Base-by-base conservation (phyloP, 2,329 filamentous ascomycete species). In the Fusarium pseudonygamai region DNA sequence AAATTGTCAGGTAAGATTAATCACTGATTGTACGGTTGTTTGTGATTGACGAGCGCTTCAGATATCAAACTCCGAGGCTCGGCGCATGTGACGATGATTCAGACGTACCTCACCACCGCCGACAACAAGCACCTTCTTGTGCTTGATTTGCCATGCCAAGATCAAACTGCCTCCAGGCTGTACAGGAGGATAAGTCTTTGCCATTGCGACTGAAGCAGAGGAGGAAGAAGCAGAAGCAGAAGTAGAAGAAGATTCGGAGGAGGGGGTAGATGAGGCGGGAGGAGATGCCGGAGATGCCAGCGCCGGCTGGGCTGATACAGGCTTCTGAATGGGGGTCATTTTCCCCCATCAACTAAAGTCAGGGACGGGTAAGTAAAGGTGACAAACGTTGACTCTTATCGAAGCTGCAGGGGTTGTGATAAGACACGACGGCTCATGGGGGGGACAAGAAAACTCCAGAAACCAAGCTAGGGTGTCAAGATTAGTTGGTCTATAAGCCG, bases 121-220 rank as follows among this genome's bases (percentile, higher is more conserved):
- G 13, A 99, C 90, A 9, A 99, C 93, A n/a, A 99, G 85, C 22
- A 98, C 92, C 73, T 91, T 90, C 83, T 97, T 98, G 82, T 92
- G 92, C 80, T 91, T 93, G 78, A 97, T 92, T 85, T 98, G 96
- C 95, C 96, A 99, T 80, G 96, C 96, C 59, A 99, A 86, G 72
- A 99, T 96, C 74, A 99, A 85, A 70, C 96, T 98, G 67, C 95
- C 96, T 58, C 96, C 96, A 64, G 94, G 93, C 83, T 98, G 92
- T 34, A 98, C 90, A 72, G 92, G 87, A 64, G 95, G 94, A 79
- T 93, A 98, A 57, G 88, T 81, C 57, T 81, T 82, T 43, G 80
- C 78, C 80, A 83, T 81, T 70, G 49, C 71, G 67, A 34, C 47
- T 57, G 61, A 56, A 18, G 56, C 30, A 62, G 59, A 46, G 50